Base-by-base conservation (phyloP, 1,284 basidiomycete species). In the Sporisorium sorghi region DNA sequence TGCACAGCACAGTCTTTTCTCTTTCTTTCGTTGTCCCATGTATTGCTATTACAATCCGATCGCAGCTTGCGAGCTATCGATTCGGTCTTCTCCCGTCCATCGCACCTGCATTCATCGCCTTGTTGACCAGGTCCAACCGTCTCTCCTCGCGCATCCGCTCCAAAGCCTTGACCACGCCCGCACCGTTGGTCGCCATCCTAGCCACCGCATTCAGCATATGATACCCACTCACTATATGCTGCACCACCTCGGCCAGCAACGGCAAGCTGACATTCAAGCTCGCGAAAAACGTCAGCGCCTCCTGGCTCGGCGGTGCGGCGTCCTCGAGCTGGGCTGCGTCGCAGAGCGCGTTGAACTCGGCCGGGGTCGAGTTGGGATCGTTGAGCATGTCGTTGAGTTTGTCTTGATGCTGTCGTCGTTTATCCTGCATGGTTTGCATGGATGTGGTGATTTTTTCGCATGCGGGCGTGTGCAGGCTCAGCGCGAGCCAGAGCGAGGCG, bases 141-240 rank as follows among this genome's bases (percentile, higher is more conserved):
- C 68, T 65, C 23, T 17, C 39, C 57, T 66, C 65, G 26, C 65
- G 40, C 74, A 78, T 78, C 23, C 64, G 42, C 32, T 70, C 67
- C 37, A 76, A 48, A 42, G 73, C 23, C 49, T 58, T 64, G 24
- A 76, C 44, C 46, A 78, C 70, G 17, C 50, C 47, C 15, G 58
- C 42, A 3, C 59, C 72, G 19, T 70, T 62, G 2, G 9, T 19
- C 24, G 66, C 69, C 47, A 68, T 23, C 44, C 28, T n/a, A 3
- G 6, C 8, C 10, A 49, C 51, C 8, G 51, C 17, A 21, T 56
- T 39, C 43, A 69, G 66, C 33, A 94, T 87, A 7, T 91, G 89
- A 82, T 97, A 97, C n/a, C 93, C 85, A 4, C 91, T 89, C 55
- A 97, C 88, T 76, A 98, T 93, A 85, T 97, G 92, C 84, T 97